Percentiles rank a stretch among this genome's conserved stretches.
These are phyloP conservation scores for Handroanthus guayacan DNA, from an alignment of 257 asterid genomes.

Conservation along the genomic window DNA sequence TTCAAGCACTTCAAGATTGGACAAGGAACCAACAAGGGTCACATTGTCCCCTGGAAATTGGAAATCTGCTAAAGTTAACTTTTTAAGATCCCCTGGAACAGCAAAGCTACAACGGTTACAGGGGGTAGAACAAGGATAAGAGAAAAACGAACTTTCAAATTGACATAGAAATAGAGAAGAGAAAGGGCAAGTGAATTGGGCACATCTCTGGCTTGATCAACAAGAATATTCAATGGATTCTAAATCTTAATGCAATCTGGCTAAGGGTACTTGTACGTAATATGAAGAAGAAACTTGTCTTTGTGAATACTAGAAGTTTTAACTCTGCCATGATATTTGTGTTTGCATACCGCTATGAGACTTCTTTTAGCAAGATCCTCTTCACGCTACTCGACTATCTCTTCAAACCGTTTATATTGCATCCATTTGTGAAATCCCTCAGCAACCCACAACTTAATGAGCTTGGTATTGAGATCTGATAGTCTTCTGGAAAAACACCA, in stretches of 20 bases:
- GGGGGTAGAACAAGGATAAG: background rate
- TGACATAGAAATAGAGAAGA: background rate
- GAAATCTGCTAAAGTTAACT: background rate
- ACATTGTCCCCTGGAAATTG: background rate
- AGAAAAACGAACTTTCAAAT: background rate
- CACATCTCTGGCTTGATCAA: background rate
- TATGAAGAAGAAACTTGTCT: slow-evolving; percentile 8
- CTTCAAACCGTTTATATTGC: background rate
- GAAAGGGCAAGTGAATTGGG: background rate
- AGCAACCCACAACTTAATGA: slow-evolving; percentile 6
- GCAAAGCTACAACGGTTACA: background rate
- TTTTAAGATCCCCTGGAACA: background rate
- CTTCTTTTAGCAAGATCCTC: slow-evolving; percentile 24
- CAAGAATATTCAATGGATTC: background rate
- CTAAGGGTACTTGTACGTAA: background rate
- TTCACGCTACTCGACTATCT: background rate
- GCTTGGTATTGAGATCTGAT: background rate
- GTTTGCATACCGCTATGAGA: background rate
- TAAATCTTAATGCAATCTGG: background rate
- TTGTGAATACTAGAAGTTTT: slow-evolving; percentile 5
- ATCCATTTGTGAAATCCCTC: slow-evolving; percentile 7
- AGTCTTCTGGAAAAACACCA: slow-evolving; percentile 10
- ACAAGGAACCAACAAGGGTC: background rate
- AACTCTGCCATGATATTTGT: background rate
- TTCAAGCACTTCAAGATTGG: background rate